These are phyloP conservation scores for Gentiana macrophylla DNA, from an alignment of 257 asterid genomes.

Conservation along the genomic window DNA sequence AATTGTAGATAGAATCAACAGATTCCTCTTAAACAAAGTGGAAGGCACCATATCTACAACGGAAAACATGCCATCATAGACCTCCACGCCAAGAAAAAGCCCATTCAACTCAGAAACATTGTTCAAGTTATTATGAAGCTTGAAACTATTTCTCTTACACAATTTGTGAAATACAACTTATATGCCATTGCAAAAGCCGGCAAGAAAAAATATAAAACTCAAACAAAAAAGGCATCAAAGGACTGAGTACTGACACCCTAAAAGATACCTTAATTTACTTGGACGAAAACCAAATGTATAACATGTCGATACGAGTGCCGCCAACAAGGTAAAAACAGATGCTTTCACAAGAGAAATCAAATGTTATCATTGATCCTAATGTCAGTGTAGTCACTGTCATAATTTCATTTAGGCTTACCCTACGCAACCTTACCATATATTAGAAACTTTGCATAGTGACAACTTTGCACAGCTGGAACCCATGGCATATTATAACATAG, in stretches of 20 bases:
- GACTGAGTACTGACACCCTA: not conserved
- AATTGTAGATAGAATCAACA: slow-evolving; percentile 45
- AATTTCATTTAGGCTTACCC: not conserved
- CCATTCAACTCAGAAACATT: slow-evolving; percentile 55
- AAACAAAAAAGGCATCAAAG: not conserved
- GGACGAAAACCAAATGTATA: too few species aligned
- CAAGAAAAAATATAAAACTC: slow-evolving; percentile 12
- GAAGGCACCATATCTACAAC: slow-evolving; percentile 43
- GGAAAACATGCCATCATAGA: slow-evolving; percentile 59
- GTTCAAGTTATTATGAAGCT: slow-evolving; percentile 38
- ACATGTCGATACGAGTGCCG: too few species aligned
- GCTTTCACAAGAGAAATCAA: not conserved
- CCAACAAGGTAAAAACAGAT: not conserved
- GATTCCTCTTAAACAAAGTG: slow-evolving; percentile 36
- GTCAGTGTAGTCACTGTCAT: not conserved
- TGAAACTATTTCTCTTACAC: slow-evolving; percentile 25
- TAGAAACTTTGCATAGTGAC: too few species aligned
- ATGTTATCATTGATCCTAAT: not conserved
- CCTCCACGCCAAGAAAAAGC: slow-evolving; percentile 50
- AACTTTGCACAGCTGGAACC: too few species aligned
- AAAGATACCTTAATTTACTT: too few species aligned
- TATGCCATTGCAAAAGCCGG: slow-evolving; percentile 11
- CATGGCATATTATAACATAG: too few species aligned
- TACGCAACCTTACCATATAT: not conserved
- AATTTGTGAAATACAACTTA: slow-evolving; percentile 19